Evolutionary conservation across 2,329 filamentous ascomycete species (phyloP), one percentile per base, ranked within the genome.

Genomic region (Ascochyta koolunga): DNA sequence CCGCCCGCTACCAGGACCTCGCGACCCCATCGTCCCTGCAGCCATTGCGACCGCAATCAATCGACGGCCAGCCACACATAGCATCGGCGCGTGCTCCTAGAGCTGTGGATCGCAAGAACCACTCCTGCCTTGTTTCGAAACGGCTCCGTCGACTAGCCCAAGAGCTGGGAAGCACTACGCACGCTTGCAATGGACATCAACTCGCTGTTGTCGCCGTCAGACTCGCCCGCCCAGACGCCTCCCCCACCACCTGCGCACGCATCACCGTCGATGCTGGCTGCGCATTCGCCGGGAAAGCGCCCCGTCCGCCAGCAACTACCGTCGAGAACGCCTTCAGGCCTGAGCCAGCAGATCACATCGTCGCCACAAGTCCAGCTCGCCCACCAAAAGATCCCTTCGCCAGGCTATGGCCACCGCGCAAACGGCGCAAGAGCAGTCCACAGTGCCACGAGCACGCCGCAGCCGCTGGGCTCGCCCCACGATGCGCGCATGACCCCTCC

Each of bases 201-300:
- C 64, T 77, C 77, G 40, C 70, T 81, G 45, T 65, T 81, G 45
- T 80, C 78, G 65, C 78, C 79, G 33, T 77, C 78, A 58, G 77
- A 80, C 53, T 76, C 76, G 62, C 69, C 77, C 45, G 67, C 72
- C 37, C 62, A 61, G 54, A 73, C 75, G 39, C 70, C 74, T 21
- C 67, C 71, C 40, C 71, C 69, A 33, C 59, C 64, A 33, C 61
- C 65, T 52, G 57, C 65, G 7, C 51, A 46, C 37, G 58, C 64
- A 15, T 56, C 64, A 49, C 58, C 65, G 39, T 72, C 69, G 45
- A 65, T 63, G 22, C 64, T 66, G 38, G 49, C 58, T 42, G 60
- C 65, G 37, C 62, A 55, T n/a, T 70, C 73, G 52, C 71, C 72
- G 16, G 55, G 60, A 46, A 71, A 70, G 55, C 64, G 68, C 54